A percentile compares a stretch with the other conserved stretches of the same genome.
Conservation (phyloP, 2,329 filamentous ascomycete genomes). For the Cordyceps militaris region DNA sequence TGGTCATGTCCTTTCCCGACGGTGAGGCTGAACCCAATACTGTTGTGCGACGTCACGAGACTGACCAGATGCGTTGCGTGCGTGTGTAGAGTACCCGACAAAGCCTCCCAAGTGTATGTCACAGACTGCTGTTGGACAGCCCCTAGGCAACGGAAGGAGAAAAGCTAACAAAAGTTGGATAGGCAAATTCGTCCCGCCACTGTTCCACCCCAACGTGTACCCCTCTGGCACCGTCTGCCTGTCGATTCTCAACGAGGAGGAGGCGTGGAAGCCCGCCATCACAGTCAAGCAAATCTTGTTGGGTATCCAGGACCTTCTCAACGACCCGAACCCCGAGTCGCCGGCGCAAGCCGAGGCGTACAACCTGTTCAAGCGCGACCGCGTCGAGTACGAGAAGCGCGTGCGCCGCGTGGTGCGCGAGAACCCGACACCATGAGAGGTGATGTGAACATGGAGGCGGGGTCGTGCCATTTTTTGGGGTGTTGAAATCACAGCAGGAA, state of each 20-base stretch:
- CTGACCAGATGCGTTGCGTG: not conserved
- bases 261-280: slow-evolving; percentile 97
- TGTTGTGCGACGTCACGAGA: not conserved
- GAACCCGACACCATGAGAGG: slow-evolving; percentile 64
- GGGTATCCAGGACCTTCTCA: slow-evolving; percentile 89
- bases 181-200: slow-evolving; percentile 94
- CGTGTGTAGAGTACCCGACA: slow-evolving; percentile 77
- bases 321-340: slow-evolving; percentile 95
- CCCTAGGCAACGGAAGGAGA: not conserved
- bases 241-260: slow-evolving; percentile 95
- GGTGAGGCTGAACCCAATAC: slow-evolving; percentile 48
- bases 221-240: slow-evolving; percentile 96
- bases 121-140: not conserved
- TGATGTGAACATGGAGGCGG: not conserved
- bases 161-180: slow-evolving; percentile 1
- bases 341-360: slow-evolving; percentile 97
- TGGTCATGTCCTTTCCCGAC: slow-evolving; percentile 88
- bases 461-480: not conserved
- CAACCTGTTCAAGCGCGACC: slow-evolving; percentile 91
- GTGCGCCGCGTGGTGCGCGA: slow-evolving; percentile 82
- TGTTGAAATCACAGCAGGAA: not conserved
- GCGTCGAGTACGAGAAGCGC: slow-evolving; percentile 78
- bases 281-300: slow-evolving; percentile 97
- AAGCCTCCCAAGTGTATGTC: slow-evolving; percentile 94
- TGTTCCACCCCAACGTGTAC: slow-evolving; percentile 98